Conservation (phyloP, 495 filamentous ascomycete genomes). For the Cladorrhinum samala region DNA sequence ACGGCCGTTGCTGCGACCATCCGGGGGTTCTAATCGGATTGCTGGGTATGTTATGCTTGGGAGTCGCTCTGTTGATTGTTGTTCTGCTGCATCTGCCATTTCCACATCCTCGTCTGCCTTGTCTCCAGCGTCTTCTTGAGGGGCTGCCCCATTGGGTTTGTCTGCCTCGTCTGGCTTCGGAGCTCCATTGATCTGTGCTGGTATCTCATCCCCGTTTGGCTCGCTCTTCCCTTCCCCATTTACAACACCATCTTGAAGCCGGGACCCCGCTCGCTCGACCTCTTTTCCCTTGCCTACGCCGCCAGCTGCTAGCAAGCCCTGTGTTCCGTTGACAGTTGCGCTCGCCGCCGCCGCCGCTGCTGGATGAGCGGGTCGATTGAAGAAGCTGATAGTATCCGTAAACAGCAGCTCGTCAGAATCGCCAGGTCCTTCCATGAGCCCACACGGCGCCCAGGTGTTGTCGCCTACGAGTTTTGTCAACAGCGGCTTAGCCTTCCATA, state of each 20-base stretch:
- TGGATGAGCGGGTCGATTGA: conserved; percentile 12
- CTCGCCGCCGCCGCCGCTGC: background rate
- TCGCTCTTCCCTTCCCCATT: conserved; percentile 16
- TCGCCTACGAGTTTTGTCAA: conserved; percentile 75
- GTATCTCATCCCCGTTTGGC: conserved; percentile 1
- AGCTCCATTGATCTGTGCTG: conserved; percentile 5
- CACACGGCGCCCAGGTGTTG: conserved; percentile 70
- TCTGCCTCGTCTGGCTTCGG: background rate
- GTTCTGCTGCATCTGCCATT: conserved; percentile 35
- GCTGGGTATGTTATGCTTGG: background rate
- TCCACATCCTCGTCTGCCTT: conserved; percentile 32
- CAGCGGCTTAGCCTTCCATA: conserved; percentile 74
- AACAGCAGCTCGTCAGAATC: conserved; percentile 45
- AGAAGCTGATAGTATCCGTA: conserved; percentile 30
- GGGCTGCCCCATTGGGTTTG: conserved; percentile 11
- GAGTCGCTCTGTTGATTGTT: background rate
- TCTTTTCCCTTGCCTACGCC: background rate
- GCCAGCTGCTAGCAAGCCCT: background rate
- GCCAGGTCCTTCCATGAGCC: conserved; percentile 48
- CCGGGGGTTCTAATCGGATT: conserved; percentile 1
- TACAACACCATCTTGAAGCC: conserved; percentile 10
- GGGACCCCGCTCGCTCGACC: background rate
- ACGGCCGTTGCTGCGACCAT: background rate
- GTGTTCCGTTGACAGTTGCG: background rate
- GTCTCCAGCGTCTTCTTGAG: background rate